These are phyloP conservation scores for Ashbya aceris DNA, from an alignment of 1,139 yeast genomes.

Conservation along the genomic window DNA sequence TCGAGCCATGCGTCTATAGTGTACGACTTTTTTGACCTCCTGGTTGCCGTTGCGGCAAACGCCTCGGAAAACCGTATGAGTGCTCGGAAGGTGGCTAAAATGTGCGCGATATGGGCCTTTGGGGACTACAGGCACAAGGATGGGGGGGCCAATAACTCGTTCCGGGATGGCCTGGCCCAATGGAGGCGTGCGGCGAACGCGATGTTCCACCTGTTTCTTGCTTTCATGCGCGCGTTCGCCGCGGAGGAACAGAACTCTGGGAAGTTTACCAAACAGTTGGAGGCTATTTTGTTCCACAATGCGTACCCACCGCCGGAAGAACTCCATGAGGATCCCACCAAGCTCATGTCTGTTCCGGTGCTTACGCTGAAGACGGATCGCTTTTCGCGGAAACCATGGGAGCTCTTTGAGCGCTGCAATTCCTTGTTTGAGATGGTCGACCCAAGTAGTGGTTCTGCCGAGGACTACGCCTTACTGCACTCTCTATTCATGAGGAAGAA, in stretches of 20 bases:
- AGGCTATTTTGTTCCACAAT: constrained; percentile 50
- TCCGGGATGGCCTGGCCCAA: constrained; percentile 61
- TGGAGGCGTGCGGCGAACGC: constrained; percentile 86
- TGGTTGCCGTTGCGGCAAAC: constrained; percentile 75
- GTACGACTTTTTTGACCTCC: constrained; percentile 73
- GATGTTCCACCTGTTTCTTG: constrained; percentile 65
- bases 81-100: constrained; percentile 69
- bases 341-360: constrained; percentile 51
- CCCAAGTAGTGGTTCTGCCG: constrained; percentile 62
- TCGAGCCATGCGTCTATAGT: constrained; percentile 87
- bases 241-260: constrained; percentile 48
- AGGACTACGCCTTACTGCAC: constrained; percentile 68
- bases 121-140: constrained; percentile 28
- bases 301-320: constrained; percentile 56
- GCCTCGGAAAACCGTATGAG: constrained; percentile 70
- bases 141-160: constrained; percentile 32
- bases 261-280: constrained; percentile 55
- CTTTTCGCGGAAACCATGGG: constrained; percentile 48
- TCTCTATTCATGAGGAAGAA: constrained; percentile 53
- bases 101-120: constrained; percentile 90
- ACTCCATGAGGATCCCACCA: constrained; percentile 32
- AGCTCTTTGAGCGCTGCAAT: constrained; percentile 40
- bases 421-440: constrained; percentile 63
- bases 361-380: constrained; percentile 58
- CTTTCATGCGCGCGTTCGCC: constrained; percentile 73